A percentile compares a stretch with the other conserved stretches of the same genome.
These are phyloP conservation scores for Aspergillus coremiiformis DNA, from an alignment of 495 filamentous ascomycete species.

Conservation along the genomic window DNA sequence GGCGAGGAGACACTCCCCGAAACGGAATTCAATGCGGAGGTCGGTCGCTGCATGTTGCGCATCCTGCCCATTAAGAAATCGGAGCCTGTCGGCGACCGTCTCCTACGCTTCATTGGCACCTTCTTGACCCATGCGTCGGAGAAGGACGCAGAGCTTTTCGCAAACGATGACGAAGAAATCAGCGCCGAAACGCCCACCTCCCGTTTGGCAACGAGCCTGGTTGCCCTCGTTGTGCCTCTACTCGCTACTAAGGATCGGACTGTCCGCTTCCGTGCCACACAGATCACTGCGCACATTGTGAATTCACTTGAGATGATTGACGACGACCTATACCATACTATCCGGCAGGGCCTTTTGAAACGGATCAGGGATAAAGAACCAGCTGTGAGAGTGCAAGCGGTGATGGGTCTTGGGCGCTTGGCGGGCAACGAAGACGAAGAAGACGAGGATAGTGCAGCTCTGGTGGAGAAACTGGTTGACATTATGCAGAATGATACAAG, in stretches of 20 bases:
- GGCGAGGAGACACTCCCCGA: conserved; percentile 60
- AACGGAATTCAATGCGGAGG: conserved; percentile 78
- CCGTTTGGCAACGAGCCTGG: conserved; percentile 66
- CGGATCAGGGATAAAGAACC: conserved; percentile 89
- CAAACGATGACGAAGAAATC: conserved; percentile 34
- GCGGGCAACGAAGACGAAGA: conserved; percentile 77
- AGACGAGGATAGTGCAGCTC: conserved; percentile 53
- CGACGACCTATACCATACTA: conserved; percentile 76
- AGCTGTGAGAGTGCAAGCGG: conserved; percentile 88
- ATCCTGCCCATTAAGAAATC: conserved; percentile 85
- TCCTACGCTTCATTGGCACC: conserved; percentile 73
- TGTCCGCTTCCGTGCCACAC: conserved; percentile 82
- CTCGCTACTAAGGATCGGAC: conserved; percentile 81
- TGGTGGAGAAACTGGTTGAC: conserved; percentile 78
- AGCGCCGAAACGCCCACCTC: conserved; percentile 74
- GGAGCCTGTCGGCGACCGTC: conserved; percentile 79
- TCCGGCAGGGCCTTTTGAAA: conserved; percentile 68
- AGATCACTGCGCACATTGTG: conserved; percentile 79
- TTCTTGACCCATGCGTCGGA: conserved; percentile 78
- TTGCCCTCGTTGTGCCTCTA: conserved; percentile 60
- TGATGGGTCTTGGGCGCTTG: conserved; percentile 75
- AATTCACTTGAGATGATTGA: conserved; percentile 88
- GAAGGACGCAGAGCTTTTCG: conserved; percentile 55
- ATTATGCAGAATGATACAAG: conserved; percentile 91
- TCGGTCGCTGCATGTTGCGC: conserved; percentile 71